Evolutionary conservation across 768 basidiomycete genomes (phyloP).

Genomic region (Mycena haematopus): DNA sequence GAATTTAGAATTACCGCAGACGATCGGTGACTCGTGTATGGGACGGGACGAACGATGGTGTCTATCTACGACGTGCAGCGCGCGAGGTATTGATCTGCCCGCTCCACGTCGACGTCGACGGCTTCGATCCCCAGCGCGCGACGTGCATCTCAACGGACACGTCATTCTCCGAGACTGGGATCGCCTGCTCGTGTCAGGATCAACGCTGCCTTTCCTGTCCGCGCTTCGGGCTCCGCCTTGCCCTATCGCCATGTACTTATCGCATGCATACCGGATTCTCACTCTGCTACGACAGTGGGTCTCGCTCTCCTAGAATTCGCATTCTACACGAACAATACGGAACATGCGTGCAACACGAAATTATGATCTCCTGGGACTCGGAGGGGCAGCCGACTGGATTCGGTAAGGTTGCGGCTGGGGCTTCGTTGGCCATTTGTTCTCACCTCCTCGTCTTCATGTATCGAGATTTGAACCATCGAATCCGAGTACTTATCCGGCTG

Average conservation of each 20-base stretch:
- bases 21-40: slow-evolving; percentile 87
- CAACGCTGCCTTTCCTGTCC: too few relatives aligned
- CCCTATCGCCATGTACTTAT: slow-evolving; percentile 89
- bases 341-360: too few relatives aligned
- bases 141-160: slow-evolving; percentile 96
- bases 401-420: too few relatives aligned
- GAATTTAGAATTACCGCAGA: slow-evolving; percentile 51
- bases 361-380: too few relatives aligned
- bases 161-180: too few relatives aligned
- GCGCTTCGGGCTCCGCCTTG: slow-evolving; percentile 41
- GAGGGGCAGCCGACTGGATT: too few relatives aligned
- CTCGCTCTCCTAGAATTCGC: not conserved
- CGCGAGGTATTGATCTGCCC: slow-evolving; percentile 96
- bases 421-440: too few relatives aligned
- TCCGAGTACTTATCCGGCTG: too few relatives aligned
- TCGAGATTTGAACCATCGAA: too few relatives aligned
- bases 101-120: slow-evolving; percentile 84
- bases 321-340: too few relatives aligned
- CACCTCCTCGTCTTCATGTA: too few relatives aligned
- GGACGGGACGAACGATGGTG: slow-evolving; percentile 97
- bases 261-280: slow-evolving; percentile 96
- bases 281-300: slow-evolving; percentile 93
- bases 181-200: too few relatives aligned
- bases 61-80: slow-evolving; percentile 94
- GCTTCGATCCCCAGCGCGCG: slow-evolving; percentile 90